Percentiles rank a stretch among this genome's conserved stretches.
Evolutionary conservation across 768 basidiomycete genomes (phyloP).

Genomic region (Neoboletus brunneissimus): DNA sequence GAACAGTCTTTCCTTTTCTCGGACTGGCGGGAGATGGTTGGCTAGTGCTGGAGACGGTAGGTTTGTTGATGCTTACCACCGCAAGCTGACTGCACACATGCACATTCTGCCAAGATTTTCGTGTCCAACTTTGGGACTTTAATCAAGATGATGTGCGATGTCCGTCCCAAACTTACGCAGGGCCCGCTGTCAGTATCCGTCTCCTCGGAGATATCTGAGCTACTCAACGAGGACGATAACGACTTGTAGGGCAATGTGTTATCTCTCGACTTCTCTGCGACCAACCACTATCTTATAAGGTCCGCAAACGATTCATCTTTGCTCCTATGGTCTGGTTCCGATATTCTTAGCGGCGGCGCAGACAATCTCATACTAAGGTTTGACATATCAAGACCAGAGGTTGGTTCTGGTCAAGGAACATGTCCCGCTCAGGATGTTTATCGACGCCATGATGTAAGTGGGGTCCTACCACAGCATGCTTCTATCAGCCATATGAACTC

Average conservation of each 20-base stretch:
- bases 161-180: conserved; percentile 43
- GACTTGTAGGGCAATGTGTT: conserved; percentile 62
- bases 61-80: conserved; percentile 18
- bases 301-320: conserved; percentile 37
- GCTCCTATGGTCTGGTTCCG: conserved; percentile 4
- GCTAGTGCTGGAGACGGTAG: conserved; percentile 71
- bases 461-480: conserved; percentile 5
- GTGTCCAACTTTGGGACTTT: conserved; percentile 64
- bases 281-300: conserved; percentile 63
- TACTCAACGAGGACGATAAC: conserved; percentile 16
- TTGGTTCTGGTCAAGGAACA: conserved; percentile 7
- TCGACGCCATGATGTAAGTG: conserved; percentile 32
- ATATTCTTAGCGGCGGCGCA: conserved; percentile 49
- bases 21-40: conserved; percentile 56
- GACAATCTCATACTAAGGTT: conserved; percentile 52
- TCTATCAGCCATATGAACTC: conserved; percentile 21
- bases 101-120: conserved; percentile 42
- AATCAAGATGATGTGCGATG: conserved; percentile 51
- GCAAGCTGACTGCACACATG: conserved; percentile 12
- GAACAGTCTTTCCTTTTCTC: conserved; percentile 61
- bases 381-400: conserved; percentile 43
- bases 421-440: conserved; percentile 26
- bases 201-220: conserved; percentile 28
- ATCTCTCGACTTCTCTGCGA: conserved; percentile 65
- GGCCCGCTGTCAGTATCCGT: conserved; percentile 37